Percentiles rank a stretch among this genome's conserved stretches.
These are phyloP conservation scores for Phalaenopsis equestris DNA, from an alignment of 106 monocot species.

Conservation along the genomic window DNA sequence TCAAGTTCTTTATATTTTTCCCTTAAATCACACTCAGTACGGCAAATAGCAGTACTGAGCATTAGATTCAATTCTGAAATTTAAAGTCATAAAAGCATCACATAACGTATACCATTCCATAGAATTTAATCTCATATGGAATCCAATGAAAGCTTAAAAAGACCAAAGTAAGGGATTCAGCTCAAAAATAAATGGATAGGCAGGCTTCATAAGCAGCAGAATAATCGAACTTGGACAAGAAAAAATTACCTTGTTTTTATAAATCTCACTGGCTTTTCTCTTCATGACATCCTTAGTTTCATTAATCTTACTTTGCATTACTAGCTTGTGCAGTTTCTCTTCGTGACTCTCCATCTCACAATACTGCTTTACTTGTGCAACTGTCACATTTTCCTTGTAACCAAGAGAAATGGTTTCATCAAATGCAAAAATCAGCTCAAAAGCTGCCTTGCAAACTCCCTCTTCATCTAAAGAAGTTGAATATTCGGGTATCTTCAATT, in stretches of 20 bases:
- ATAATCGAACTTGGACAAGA: not conserved
- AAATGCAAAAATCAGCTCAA: constrained; percentile 97
- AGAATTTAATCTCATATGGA: not conserved
- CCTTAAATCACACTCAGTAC: too few relatives aligned
- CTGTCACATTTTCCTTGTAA: constrained; percentile 82
- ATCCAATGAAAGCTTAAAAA: too few relatives aligned
- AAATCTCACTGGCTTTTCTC: constrained; percentile 86
- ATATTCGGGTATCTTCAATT: constrained; percentile 84
- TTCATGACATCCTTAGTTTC: constrained; percentile 98
- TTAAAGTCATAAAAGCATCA: too few relatives aligned
- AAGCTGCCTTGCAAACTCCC: constrained; percentile 66
- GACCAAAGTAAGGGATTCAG: too few relatives aligned
- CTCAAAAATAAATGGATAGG: not conserved
- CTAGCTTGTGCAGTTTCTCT: constrained; percentile 78
- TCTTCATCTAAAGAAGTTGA: constrained; percentile 91
- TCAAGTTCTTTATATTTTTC: too few relatives aligned
- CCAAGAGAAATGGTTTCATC: constrained; percentile 98
- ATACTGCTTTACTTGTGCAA: constrained; percentile 90
- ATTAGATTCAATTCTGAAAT: too few relatives aligned
- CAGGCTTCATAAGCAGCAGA: not conserved
- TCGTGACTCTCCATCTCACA: constrained; percentile 99
- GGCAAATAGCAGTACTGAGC: too few relatives aligned
- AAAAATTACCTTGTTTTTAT: constrained; percentile 83
- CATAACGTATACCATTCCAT: not conserved
- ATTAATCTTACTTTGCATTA: constrained; percentile 90